Evolutionary conservation across 441 rosid species (phyloP).

Genomic region (Breynia disticha): DNA sequence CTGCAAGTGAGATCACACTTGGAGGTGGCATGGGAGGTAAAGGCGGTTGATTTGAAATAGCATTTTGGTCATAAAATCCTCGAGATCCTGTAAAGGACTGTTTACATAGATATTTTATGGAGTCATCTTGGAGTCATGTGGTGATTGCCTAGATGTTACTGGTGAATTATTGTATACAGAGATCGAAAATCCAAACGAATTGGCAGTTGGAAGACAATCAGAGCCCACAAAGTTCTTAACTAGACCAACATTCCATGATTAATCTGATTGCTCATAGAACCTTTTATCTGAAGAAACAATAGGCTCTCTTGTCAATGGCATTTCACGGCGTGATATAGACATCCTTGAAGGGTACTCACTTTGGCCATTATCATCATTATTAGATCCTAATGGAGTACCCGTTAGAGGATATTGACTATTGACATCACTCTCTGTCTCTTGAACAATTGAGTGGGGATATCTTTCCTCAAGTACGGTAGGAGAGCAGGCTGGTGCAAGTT

Average conservation of each 20-base stretch:
- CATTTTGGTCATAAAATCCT: conserved; percentile 66
- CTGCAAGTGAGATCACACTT: conserved; percentile 36
- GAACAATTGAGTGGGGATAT: conserved; percentile 87
- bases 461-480: conserved; percentile 61
- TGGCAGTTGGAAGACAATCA: conserved; percentile 42
- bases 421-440: conserved; percentile 83
- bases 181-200: conserved; percentile 33
- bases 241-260: conserved; percentile 40
- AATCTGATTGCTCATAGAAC: conserved; percentile 64
- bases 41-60: conserved; percentile 69
- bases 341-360: conserved; percentile 89
- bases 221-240: conserved; percentile 28
- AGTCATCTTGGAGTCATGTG: conserved; percentile 54
- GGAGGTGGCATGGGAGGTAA: conserved; percentile 93
- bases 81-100: conserved; percentile 48
- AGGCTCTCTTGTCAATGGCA: conserved; percentile 63
- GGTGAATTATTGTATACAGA: conserved; percentile 44
- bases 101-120: conserved; percentile 52
- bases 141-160: conserved; percentile 32
- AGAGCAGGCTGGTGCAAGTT: conserved; percentile 70
- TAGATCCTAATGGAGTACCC: conserved; percentile 59
- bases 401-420: conserved; percentile 61
- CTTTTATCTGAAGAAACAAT: conserved; percentile 82
- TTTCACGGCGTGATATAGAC: conserved; percentile 66
- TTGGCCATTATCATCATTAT: conserved; percentile 63